These are phyloP conservation scores for Aspergillus leporis DNA, from an alignment of 495 filamentous ascomycete genomes.

Conservation along the genomic window DNA sequence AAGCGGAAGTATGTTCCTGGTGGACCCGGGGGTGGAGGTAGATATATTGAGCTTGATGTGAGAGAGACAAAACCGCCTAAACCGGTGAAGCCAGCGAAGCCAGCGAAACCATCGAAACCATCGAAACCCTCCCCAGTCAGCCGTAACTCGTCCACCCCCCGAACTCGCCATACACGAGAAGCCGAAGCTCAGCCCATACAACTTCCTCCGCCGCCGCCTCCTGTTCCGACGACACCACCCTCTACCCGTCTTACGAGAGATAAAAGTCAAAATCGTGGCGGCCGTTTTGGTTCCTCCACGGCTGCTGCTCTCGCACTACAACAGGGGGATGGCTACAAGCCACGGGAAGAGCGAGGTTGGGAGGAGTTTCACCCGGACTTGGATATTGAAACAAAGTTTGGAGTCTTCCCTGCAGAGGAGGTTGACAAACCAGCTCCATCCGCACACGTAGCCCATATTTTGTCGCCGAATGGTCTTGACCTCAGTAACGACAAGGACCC, in stretches of 20 bases:
- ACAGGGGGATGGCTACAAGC: constrained; percentile 93
- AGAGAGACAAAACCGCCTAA: constrained; percentile 30
- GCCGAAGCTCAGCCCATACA: constrained; percentile 23
- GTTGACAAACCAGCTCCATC: constrained; percentile 66
- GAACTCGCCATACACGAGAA: constrained; percentile 31
- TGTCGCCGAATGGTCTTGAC: constrained; percentile 31
- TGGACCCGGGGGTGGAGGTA: constrained; percentile 75
- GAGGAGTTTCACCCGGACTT: constrained; percentile 96
- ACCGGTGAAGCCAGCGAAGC: constrained; percentile 14
- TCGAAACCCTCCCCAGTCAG: constrained; percentile 23
- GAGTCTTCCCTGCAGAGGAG: constrained; percentile 77
- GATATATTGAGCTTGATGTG: constrained; percentile 68
- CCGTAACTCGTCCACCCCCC: constrained; percentile 30
- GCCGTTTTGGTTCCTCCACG: constrained; percentile 74
- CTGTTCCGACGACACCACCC: constrained; percentile 44
- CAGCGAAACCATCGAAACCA: constrained; percentile 5
- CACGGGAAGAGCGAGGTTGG: constrained; percentile 92
- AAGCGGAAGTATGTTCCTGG: constrained; percentile 71
- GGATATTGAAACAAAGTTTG: constrained; percentile 77
- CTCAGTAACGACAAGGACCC: constrained; percentile 24
- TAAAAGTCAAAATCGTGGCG: constrained; percentile 48
- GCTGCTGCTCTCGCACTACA: constrained; percentile 81
- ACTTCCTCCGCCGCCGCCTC: constrained; percentile 40
- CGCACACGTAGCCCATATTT: constrained; percentile 29
- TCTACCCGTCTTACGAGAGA: constrained; percentile 53